Percentiles rank a stretch among this genome's conserved stretches.
These are phyloP conservation scores for Cutaneotrichosporon cavernicola DNA, from an alignment of 1,284 basidiomycete genomes.

Conservation along the genomic window DNA sequence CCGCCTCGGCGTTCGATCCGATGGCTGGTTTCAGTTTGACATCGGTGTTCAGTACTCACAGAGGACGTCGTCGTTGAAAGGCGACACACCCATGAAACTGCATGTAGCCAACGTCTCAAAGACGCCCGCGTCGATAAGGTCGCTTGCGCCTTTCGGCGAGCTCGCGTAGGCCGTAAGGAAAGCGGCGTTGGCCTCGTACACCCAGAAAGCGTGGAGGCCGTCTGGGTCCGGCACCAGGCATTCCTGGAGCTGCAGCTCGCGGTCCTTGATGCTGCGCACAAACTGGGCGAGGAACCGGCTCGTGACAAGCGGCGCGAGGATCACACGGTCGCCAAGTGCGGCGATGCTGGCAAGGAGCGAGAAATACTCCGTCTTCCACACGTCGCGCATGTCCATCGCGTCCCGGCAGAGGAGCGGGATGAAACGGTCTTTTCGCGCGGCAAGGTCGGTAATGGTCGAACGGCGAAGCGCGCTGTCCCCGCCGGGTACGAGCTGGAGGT, in stretches of 20 bases:
- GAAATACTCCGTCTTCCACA: slow-evolving; percentile 89
- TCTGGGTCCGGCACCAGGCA: slow-evolving; percentile 87
- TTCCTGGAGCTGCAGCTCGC: slow-evolving; percentile 72
- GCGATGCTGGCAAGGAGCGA: slow-evolving; percentile 55
- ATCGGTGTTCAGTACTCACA: slow-evolving; percentile 57
- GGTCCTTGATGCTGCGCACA: slow-evolving; percentile 76
- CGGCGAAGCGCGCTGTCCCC: slow-evolving; percentile 56
- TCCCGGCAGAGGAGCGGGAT: slow-evolving; percentile 78
- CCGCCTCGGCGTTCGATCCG: slow-evolving; percentile 26
- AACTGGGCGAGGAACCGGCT: slow-evolving; percentile 82
- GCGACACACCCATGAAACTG: slow-evolving; percentile 83
- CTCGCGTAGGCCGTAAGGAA: slow-evolving; percentile 81
- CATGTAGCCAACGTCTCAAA: slow-evolving; percentile 78
- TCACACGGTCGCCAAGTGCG: slow-evolving; percentile 63
- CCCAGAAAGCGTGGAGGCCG: slow-evolving; percentile 85
- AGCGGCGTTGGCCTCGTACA: slow-evolving; percentile 92
- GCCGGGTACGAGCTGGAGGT: slow-evolving; percentile 64
- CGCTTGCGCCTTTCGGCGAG: slow-evolving; percentile 77
- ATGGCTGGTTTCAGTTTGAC: slow-evolving; percentile 20
- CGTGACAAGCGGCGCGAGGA: slow-evolving; percentile 60
- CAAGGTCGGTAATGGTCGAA: slow-evolving; percentile 62
- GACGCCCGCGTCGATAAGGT: slow-evolving; percentile 74
- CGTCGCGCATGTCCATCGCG: slow-evolving; percentile 88
- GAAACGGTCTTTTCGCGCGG: slow-evolving; percentile 65
- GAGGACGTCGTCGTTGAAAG: slow-evolving; percentile 71